These are phyloP conservation scores for Omphalea diandra DNA, from an alignment of 441 rosid genomes.

Conservation along the genomic window DNA sequence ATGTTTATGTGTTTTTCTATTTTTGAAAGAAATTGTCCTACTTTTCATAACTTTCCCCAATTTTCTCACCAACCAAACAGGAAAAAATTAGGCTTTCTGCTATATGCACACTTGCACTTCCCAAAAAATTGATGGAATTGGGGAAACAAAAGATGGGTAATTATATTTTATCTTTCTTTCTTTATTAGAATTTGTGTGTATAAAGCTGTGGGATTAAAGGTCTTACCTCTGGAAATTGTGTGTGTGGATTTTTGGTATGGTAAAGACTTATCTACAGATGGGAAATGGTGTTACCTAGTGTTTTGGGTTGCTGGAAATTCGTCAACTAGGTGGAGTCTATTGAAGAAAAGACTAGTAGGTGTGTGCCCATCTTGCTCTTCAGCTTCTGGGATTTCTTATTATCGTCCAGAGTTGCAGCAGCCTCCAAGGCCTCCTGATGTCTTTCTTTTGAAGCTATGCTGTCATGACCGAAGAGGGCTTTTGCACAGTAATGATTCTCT, in stretches of 20 bases:
- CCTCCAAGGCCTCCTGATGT: conserved; percentile 67
- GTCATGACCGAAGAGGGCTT: conserved; percentile 77
- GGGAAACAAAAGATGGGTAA: neutral
- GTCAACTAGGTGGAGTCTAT: conserved; percentile 66
- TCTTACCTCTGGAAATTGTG: neutral
- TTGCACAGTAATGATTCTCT: conserved; percentile 57
- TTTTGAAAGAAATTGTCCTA: neutral
- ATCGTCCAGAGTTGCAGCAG: conserved; percentile 49
- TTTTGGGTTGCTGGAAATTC: conserved; percentile 81
- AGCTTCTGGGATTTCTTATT: conserved; percentile 67
- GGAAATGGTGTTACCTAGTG: conserved; percentile 94
- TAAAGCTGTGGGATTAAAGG: neutral
- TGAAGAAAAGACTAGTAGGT: conserved; percentile 78
- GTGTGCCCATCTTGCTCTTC: conserved; percentile 76
- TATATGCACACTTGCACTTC: neutral
- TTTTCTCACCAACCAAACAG: neutral
- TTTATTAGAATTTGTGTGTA: neutral
- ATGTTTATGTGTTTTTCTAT: too few species aligned
- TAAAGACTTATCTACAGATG: conserved; percentile 89
- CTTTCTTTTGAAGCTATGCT: conserved; percentile 67
- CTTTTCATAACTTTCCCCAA: neutral
- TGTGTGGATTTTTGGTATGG: conserved; percentile 16
- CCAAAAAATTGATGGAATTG: neutral
- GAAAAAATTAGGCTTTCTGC: conserved; percentile 4
- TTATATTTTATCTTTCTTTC: neutral